These are phyloP conservation scores for Fusarium sp. DNA, from an alignment of 2,329 filamentous ascomycete species.

Conservation along the genomic window DNA sequence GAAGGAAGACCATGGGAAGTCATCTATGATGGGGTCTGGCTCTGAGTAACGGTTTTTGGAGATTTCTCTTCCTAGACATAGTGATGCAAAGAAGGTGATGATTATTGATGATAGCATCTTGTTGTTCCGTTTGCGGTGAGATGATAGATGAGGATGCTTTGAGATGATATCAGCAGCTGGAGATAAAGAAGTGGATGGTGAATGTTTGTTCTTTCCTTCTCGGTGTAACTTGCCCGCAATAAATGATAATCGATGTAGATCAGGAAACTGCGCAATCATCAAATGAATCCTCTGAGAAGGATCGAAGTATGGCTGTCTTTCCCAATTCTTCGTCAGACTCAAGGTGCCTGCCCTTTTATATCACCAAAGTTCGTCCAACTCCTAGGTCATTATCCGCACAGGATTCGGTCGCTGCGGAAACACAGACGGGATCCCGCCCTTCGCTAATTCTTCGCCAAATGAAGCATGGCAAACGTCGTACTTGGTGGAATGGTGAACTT, in stretches of 20 bases:
- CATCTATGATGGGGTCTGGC: not conserved
- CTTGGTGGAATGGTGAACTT: not conserved
- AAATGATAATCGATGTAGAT: not conserved
- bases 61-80: slow-evolving; percentile 2
- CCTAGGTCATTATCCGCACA: not conserved
- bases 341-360: slow-evolving; percentile 10
- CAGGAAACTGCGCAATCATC: not conserved
- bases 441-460: slow-evolving; percentile 31
- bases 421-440: not conserved
- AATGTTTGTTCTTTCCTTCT: not conserved
- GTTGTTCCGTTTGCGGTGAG: not conserved
- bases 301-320: not conserved
- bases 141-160: not conserved
- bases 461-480: slow-evolving; percentile 28
- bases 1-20: slow-evolving; percentile 32
- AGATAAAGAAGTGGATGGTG: not conserved
- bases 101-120: slow-evolving; percentile 18
- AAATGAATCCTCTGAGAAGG: not conserved
- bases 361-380: not conserved
- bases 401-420: slow-evolving; percentile 12
- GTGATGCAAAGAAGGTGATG: slow-evolving; percentile 6
- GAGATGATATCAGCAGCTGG: not conserved
- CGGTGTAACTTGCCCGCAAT: not conserved
- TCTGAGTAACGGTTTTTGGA: not conserved
- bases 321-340: not conserved